Conservation (phyloP, 495 filamentous ascomycete genomes). For the Penicillium ochrochloron region DNA sequence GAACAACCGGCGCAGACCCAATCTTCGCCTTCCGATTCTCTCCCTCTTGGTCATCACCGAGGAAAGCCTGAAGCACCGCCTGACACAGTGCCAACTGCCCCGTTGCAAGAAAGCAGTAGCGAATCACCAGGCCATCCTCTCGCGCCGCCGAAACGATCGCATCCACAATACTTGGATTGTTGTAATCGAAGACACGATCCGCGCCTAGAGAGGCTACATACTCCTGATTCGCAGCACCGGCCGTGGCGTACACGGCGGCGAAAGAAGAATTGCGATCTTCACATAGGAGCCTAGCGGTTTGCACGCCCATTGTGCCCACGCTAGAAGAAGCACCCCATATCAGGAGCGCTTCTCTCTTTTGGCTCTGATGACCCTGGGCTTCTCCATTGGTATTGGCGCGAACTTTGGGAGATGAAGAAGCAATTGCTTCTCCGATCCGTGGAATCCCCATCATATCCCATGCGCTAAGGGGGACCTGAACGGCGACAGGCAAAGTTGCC, state of each 20-base stretch:
- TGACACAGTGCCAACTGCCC: conserved; percentile 39
- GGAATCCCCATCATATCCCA: conserved; percentile 41
- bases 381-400: conserved; percentile 2
- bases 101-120: conserved; percentile 47
- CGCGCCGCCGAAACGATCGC: conserved; percentile 47
- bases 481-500: conserved; percentile 49
- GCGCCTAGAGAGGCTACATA: conserved; percentile 55
- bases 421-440: conserved; percentile 22
- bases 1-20: conserved; percentile 40
- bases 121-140: conserved; percentile 44
- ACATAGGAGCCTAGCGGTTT: conserved; percentile 43
- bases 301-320: conserved; percentile 50
- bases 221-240: conserved; percentile 47
- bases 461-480: conserved; percentile 36
- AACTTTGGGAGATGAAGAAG: conserved; percentile 13
- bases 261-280: conserved; percentile 37
- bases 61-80: conserved; percentile 43
- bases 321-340: conserved; percentile 56
- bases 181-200: conserved; percentile 55
- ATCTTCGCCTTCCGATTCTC: conserved; percentile 38
- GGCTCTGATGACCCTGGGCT: neutral
- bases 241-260: conserved; percentile 50
- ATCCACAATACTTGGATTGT: conserved; percentile 47
- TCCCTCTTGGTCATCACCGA: conserved; percentile 21
- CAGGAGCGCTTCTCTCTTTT: conserved; percentile 39